phyloP scores from a whole-genome alignment of 768 basidiomycete species.

The Podaxis mareebaensis region DNA sequence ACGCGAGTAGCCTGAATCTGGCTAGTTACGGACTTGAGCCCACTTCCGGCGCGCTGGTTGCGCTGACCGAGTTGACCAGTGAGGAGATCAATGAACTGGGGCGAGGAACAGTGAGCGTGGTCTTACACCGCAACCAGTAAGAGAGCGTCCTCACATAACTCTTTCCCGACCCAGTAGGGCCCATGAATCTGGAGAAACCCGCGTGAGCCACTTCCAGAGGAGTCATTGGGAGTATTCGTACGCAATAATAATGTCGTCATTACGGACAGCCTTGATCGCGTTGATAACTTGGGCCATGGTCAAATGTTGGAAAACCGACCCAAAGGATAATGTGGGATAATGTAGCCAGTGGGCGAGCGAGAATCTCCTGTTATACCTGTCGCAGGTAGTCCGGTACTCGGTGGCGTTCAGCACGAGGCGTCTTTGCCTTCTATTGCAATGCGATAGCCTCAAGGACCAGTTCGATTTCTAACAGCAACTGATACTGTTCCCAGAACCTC shows the following conservation, averaged over 20 bases:
- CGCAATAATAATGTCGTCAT: conserved; percentile 27
- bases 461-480: too few relatives aligned
- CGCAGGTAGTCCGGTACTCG: neutral
- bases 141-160: conserved; percentile 20
- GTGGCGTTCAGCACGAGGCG: neutral
- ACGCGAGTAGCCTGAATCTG: conserved; percentile 32
- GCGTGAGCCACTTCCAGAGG: neutral
- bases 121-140: neutral
- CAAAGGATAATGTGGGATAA: neutral
- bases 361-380: neutral
- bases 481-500: too few relatives aligned
- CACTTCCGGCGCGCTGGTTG: conserved; percentile 19
- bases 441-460: neutral
- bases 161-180: conserved; percentile 27
- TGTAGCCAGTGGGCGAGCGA: neutral
- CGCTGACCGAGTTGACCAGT: conserved; percentile 17
- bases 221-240: conserved; percentile 11
- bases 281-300: neutral
- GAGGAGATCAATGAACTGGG: conserved; percentile 28
- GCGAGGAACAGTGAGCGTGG: neutral
- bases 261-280: conserved; percentile 12
- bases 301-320: neutral
- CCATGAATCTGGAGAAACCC: conserved; percentile 24
- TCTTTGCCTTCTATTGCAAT: neutral
- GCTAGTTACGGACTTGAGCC: conserved; percentile 38